phyloP scores from a whole-genome alignment of 2,329 filamentous ascomycete species.

The Ustulina deusta region DNA sequence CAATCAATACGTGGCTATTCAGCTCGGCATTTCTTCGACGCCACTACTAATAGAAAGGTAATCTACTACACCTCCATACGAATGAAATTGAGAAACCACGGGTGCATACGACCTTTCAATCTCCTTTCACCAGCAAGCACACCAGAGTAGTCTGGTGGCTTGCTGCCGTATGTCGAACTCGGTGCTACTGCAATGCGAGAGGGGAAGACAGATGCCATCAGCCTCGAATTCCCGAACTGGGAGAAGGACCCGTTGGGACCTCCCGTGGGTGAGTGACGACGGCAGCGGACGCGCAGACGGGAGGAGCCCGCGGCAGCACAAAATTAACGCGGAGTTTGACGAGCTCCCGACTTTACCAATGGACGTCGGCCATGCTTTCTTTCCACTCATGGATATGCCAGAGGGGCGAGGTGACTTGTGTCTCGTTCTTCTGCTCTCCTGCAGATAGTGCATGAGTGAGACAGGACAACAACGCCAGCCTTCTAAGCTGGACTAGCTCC shows the following conservation, averaged over 20 bases:
- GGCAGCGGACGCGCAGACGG: conserved; percentile 23
- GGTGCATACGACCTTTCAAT: conserved; percentile 7
- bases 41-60: conserved; percentile 14
- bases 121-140: conserved; percentile 15
- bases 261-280: conserved; percentile 27
- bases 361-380: not conserved
- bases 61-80: not conserved
- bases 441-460: conserved; percentile 21
- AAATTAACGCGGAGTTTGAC: conserved; percentile 11
- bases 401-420: conserved; percentile 27
- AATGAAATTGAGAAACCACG: not conserved
- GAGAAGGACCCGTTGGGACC: conserved; percentile 33
- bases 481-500: conserved; percentile 4
- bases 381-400: conserved; percentile 22
- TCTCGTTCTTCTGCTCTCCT: conserved; percentile 6
- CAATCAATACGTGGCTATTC: conserved; percentile 30
- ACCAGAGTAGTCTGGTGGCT: conserved; percentile 22
- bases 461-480: conserved; percentile 16
- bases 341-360: conserved; percentile 1
- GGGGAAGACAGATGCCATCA: conserved; percentile 30
- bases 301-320: conserved; percentile 22
- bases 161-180: conserved; percentile 17
- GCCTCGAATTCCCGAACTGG: conserved; percentile 38
- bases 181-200: conserved; percentile 25
- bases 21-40: conserved; percentile 33